Evolutionary conservation across 2,329 filamentous ascomycete species (phyloP), one percentile per base, ranked within the genome.

Genomic region (Gaeumannomyces tritici): DNA sequence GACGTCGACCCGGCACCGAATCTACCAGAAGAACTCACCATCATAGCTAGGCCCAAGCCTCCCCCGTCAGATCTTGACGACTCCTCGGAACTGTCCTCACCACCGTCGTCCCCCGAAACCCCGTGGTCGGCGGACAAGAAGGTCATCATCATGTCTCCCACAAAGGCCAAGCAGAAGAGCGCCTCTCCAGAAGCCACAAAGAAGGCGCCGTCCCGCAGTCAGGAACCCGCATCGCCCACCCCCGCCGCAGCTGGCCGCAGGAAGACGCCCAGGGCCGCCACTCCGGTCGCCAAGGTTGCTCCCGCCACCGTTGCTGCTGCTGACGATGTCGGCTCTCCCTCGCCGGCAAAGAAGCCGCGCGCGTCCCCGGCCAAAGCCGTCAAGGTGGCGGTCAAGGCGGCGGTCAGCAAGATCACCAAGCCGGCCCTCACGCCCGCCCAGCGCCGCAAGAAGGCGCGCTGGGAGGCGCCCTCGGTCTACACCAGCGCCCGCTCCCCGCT

Each of bases 401-500:
- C 58, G 1, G 18, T 60, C 11, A 63, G 18, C 42, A 51, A 51
- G 21, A 51, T 51, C 42, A 21, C 42, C 4, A 51, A 51, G 21
- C 42, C 42, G 3, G 42, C 33, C 7, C 74, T 72, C 62, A 71
- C 68, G 28, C 63, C 66, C 4, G 55, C 55, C 9, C 56, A 57
- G 60, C 60, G 60, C 31, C 42, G 42, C 21, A 31, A 29, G 54
- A 57, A 64, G 24, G 71, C 67, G 58, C 69, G 69, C 55, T 71
- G 70, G 67, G 64, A 69, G 29, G 65, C 70, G 1, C 68, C 69
- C 24, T 66, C 67, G 55, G 74, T 78, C 64, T 70, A 75, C 28
- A 73, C 75, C 4, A 72, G 72, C 63, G 59, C 68, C 1, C 70
- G 69, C 24, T 72, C 76, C 1, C 76, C 76, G 1, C 68, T 79